A percentile compares a stretch with the other conserved stretches of the same genome.
Evolutionary conservation across 176 grass and related monocot genomes (phyloP).

Genomic region (Oryza punctata): DNA sequence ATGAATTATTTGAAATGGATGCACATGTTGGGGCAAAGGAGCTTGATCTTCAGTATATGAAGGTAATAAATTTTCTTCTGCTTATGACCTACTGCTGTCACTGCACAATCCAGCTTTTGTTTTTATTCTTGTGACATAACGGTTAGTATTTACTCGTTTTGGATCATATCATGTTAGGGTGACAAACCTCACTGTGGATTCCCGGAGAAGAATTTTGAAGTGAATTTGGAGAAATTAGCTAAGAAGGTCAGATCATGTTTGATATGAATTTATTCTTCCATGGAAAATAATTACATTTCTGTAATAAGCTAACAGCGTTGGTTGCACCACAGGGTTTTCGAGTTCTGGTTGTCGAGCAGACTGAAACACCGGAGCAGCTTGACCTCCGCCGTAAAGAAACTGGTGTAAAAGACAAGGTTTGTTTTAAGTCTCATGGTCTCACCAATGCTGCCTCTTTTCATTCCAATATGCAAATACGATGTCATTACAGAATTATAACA

Average conservation of each 20-base stretch:
- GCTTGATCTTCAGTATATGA: conserved; percentile 99
- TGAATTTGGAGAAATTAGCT: conserved; percentile 95
- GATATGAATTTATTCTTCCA: conserved; percentile 27
- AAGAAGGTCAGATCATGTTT: conserved; percentile 67
- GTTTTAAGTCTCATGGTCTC: conserved; percentile 18
- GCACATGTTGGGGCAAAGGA: conserved; percentile 92
- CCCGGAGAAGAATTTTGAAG: conserved; percentile 90
- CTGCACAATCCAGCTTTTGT: background rate
- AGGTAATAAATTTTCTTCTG: conserved; percentile 42
- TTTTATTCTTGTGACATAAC: conserved; percentile 21
- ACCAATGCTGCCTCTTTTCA: conserved; percentile 3
- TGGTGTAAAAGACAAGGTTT: conserved; percentile 97
- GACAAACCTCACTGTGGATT: conserved; percentile 98
- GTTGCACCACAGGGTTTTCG: conserved; percentile 72
- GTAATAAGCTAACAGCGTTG: conserved; percentile 1
- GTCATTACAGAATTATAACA: background rate
- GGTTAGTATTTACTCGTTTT: conserved; percentile 16
- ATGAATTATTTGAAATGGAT: conserved; percentile 98
- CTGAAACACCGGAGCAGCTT: conserved; percentile 95
- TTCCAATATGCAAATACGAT: conserved; percentile 2
- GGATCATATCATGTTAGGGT: conserved; percentile 58
- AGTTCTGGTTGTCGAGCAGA: conserved; percentile 95
- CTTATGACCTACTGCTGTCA: conserved; percentile 23
- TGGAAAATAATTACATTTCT: conserved; percentile 21
- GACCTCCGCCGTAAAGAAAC: conserved; percentile 79